A percentile compares a stretch with the other conserved stretches of the same genome.
Conservation (phyloP, 305 asterid species). For the Striga hermonthica region DNA sequence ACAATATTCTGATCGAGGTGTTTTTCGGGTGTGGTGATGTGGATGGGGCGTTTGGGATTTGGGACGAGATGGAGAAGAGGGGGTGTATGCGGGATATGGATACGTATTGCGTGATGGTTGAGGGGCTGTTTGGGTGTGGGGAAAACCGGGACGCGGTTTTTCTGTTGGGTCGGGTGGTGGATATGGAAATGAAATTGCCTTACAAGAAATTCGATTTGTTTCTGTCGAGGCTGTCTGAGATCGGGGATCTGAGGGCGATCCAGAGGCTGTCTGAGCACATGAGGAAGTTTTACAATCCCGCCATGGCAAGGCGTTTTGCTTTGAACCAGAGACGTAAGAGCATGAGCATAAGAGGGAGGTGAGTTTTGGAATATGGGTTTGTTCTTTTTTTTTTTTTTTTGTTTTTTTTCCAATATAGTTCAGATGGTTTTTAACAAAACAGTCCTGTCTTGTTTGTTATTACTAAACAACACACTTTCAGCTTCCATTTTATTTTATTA, state of each 20-base stretch:
- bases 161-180: constrained; percentile 65
- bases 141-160: constrained; percentile 54
- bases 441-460: no score
- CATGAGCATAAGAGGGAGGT: constrained; percentile 64
- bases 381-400: no score
- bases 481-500: no score
- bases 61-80: constrained; percentile 76
- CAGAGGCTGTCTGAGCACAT: constrained; percentile 80
- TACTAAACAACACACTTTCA: no score
- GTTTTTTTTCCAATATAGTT: no score
- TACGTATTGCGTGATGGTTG: constrained; percentile 78
- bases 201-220: constrained; percentile 66
- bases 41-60: constrained; percentile 73
- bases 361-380: constrained; percentile 3
- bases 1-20: constrained; percentile 73
- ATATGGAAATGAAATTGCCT: constrained; percentile 66
- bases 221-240: constrained; percentile 59
- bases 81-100: constrained; percentile 63
- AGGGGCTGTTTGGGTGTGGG: constrained; percentile 69
- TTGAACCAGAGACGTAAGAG: constrained; percentile 69
- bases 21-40: constrained; percentile 53
- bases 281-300: constrained; percentile 82
- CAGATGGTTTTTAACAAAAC: no score
- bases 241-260: constrained; percentile 70
- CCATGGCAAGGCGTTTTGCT: constrained; percentile 87